Evolutionary conservation across 169 alveolate genomes (phyloP).

Genomic region (Perkinsus marinus): DNA sequence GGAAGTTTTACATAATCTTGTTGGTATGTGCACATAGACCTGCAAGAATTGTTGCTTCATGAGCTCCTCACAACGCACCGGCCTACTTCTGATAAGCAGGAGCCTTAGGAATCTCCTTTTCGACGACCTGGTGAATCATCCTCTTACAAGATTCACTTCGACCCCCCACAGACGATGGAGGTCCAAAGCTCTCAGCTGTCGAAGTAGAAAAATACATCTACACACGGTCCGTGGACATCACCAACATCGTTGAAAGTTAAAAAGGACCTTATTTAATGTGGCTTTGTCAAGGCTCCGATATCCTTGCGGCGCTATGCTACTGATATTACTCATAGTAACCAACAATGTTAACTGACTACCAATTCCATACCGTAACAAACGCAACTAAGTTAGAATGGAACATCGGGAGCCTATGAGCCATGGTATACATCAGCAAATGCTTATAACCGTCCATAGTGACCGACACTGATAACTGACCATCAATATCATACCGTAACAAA

Average conservation of each 20-base stretch:
- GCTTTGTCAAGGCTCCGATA: background rate
- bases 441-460: background rate
- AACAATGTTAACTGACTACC: no score
- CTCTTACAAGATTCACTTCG: background rate
- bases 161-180: background rate
- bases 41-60: no score
- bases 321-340: background rate
- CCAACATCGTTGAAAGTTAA: background rate
- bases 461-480: no score
- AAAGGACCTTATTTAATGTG: background rate
- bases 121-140: background rate
- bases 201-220: background rate
- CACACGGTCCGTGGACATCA: background rate
- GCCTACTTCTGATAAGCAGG: no score
- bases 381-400: background rate
- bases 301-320: background rate
- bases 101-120: background rate
- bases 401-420: background rate
- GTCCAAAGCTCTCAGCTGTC: background rate
- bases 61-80: no score
- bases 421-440: background rate
- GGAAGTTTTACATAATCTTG: no score
- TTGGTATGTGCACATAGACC: no score
- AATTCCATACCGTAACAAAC: background rate
- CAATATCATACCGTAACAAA: background rate